A percentile compares a stretch with the other conserved stretches of the same genome.
Evolutionary conservation across 306 rosid species (phyloP).

Genomic region (Vigna nakashimae): DNA sequence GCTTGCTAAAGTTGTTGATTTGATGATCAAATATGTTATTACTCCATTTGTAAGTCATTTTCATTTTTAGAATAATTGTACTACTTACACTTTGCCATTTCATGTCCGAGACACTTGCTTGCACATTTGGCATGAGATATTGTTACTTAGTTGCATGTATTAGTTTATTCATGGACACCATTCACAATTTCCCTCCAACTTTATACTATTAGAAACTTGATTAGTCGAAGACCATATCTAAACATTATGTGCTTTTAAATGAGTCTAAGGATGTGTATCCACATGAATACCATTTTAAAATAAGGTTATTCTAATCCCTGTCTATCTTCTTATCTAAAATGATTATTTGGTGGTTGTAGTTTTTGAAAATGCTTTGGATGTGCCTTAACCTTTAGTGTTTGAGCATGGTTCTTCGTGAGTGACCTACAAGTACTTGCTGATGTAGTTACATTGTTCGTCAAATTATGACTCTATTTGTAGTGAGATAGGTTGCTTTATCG

Average conservation of each 20-base stretch:
- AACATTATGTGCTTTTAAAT: slow-evolving; percentile 31
- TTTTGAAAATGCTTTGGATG: neutral
- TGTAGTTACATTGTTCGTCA: too few species aligned
- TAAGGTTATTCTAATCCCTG: slow-evolving; percentile 16
- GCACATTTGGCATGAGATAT: neutral
- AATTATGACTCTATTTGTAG: too few species aligned
- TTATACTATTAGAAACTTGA: neutral
- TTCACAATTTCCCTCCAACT: slow-evolving; percentile 17
- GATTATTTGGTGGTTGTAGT: slow-evolving; percentile 32
- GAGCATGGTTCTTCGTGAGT: too few species aligned
- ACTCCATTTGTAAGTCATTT: slow-evolving; percentile 62
- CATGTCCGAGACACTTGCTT: neutral
- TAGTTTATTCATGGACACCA: slow-evolving; percentile 5
- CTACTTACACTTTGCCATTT: slow-evolving; percentile 3
- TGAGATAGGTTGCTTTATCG: too few species aligned
- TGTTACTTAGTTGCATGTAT: slow-evolving; percentile 17
- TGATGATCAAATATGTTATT: slow-evolving; percentile 74
- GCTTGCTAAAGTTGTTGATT: slow-evolving; percentile 87
- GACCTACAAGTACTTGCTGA: too few species aligned
- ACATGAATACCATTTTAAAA: slow-evolving; percentile 13
- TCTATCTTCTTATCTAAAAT: slow-evolving; percentile 13
- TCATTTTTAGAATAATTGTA: slow-evolving; percentile 56
- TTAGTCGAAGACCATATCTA: slow-evolving; percentile 3
- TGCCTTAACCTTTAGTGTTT: too few species aligned
- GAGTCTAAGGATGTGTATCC: slow-evolving; percentile 21